phyloP scores from a whole-genome alignment of 148 eudicot species.

The Persicaria tinctoria region DNA sequence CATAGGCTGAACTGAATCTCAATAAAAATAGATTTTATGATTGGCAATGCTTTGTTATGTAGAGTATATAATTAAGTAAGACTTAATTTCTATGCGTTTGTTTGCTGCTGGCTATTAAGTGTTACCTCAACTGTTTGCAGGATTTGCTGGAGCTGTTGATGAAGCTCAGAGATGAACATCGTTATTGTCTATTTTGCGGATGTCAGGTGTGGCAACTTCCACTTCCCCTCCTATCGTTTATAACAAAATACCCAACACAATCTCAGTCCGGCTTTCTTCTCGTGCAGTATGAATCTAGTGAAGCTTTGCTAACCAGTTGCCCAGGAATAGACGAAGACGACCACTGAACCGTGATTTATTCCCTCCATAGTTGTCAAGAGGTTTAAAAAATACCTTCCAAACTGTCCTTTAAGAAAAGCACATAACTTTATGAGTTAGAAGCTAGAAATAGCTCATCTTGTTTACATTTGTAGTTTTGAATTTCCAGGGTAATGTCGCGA shows the following conservation, averaged over 20 bases:
- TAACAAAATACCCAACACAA: background rate
- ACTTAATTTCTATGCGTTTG: background rate
- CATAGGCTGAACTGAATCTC: too few relatives aligned
- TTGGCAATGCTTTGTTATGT: background rate
- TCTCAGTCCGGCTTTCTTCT: conserved; percentile 14
- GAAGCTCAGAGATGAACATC: conserved; percentile 73
- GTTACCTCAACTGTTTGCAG: conserved; percentile 37
- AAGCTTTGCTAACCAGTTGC: conserved; percentile 55
- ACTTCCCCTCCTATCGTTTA: background rate
- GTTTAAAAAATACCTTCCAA: background rate
- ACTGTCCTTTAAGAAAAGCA: background rate
- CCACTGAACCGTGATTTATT: conserved; percentile 30
- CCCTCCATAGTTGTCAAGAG: background rate
- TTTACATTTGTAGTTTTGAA: background rate
- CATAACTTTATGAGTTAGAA: background rate
- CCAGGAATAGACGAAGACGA: conserved; percentile 85
- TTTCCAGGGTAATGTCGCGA: background rate
- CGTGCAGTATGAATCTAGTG: conserved; percentile 69
- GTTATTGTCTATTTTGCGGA: conserved; percentile 92
- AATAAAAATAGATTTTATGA: background rate
- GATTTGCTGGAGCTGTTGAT: conserved; percentile 58
- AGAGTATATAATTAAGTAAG: background rate
- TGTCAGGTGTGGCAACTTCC: conserved; percentile 47
- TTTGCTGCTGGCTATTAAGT: conserved; percentile 3
- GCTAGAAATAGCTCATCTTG: background rate